Conservation (phyloP, 2,329 filamentous ascomycete genomes). For the Monosporascus cannonballus region DNA sequence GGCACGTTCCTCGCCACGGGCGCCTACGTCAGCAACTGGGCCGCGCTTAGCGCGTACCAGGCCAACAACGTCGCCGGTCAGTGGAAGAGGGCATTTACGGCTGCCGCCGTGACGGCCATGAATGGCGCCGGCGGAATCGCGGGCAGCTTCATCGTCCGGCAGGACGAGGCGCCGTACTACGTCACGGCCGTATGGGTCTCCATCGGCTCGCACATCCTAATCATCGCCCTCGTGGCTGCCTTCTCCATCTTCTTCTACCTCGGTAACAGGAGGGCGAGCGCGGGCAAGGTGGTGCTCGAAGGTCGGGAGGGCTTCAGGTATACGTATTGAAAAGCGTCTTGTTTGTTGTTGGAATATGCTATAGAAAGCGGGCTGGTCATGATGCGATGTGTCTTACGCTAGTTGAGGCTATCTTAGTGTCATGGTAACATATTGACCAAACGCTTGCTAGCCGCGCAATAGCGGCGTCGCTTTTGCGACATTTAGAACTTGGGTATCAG, state of each 20-base stretch:
- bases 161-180: constrained; percentile 56
- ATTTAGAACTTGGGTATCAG: too few species aligned
- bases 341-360: background rate
- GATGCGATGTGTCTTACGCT: too few species aligned
- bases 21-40: constrained; percentile 65
- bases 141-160: constrained; percentile 59
- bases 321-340: constrained; percentile 14
- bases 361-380: too few species aligned
- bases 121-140: constrained; percentile 61
- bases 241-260: constrained; percentile 49
- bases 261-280: constrained; percentile 42
- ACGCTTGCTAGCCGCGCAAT: too few species aligned
- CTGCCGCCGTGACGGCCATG: constrained; percentile 52
- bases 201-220: constrained; percentile 57
- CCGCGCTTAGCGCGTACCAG: constrained; percentile 57
- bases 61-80: constrained; percentile 58
- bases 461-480: too few species aligned
- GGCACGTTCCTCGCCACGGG: constrained; percentile 62
- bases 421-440: too few species aligned
- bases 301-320: constrained; percentile 29
- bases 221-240: constrained; percentile 44
- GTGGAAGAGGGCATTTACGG: constrained; percentile 59
- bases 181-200: constrained; percentile 62
- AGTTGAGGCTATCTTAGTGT: too few species aligned
- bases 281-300: constrained; percentile 44